Percentiles rank a stretch among this genome's conserved stretches.
These are phyloP conservation scores for Ascoidea tarda DNA, from an alignment of 805 yeast species.

Conservation along the genomic window DNA sequence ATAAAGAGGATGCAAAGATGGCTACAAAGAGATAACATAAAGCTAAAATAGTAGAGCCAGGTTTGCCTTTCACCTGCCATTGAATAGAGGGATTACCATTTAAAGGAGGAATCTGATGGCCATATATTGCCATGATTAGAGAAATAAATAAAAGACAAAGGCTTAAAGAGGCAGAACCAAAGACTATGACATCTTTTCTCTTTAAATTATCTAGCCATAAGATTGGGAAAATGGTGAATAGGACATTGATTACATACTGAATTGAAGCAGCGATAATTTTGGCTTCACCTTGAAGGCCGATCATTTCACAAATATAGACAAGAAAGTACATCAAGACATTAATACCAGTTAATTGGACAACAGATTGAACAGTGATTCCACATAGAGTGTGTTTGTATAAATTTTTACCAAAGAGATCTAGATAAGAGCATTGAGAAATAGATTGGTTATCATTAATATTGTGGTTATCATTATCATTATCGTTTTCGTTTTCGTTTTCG, in stretches of 20 bases:
- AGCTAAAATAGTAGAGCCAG: constrained; percentile 30
- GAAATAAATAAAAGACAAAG: constrained; percentile 22
- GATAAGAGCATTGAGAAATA: constrained; percentile 13
- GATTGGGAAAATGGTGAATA: constrained; percentile 30
- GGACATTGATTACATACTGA: constrained; percentile 25
- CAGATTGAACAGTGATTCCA: constrained; percentile 25
- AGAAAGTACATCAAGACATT: constrained; percentile 29
- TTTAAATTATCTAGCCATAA: constrained; percentile 26
- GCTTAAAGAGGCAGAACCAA: constrained; percentile 26
- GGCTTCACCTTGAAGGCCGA: constrained; percentile 25
- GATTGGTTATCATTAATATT: too few relatives aligned
- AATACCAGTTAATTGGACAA: constrained; percentile 32
- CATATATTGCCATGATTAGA: constrained; percentile 20
- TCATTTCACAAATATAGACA: constrained; percentile 30
- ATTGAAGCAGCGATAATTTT: constrained; percentile 22
- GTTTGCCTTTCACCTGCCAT: constrained; percentile 21
- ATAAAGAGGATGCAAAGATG: constrained; percentile 29
- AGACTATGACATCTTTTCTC: constrained; percentile 31
- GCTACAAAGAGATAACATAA: constrained; percentile 30
- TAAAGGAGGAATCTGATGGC: constrained; percentile 18
- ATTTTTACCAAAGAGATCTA: constrained; percentile 20
- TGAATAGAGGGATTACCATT: constrained; percentile 20
- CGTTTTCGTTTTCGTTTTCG: not conserved
- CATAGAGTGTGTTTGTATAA: constrained; percentile 22
- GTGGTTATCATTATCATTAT: too few relatives aligned